phyloP scores from a whole-genome alignment of 805 yeast genomes.

The Hanseniaspora osmophila region DNA sequence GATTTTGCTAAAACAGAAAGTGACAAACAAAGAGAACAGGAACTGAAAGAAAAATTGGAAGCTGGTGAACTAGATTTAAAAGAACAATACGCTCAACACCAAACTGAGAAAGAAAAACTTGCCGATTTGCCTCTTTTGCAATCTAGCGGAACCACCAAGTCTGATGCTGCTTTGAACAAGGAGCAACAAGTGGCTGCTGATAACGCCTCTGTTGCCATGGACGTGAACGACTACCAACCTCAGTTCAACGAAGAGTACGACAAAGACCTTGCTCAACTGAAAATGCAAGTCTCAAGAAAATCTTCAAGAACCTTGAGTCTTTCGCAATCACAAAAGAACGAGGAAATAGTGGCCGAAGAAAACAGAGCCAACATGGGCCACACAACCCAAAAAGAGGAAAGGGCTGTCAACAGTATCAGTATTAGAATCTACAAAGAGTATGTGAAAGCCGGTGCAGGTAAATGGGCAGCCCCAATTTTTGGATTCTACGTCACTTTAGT shows the following conservation, averaged over 20 bases:
- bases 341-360: background rate
- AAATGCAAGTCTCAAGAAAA: slow-evolving; percentile 11
- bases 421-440: slow-evolving; percentile 21
- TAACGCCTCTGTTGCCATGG: slow-evolving; percentile 1
- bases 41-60: slow-evolving; percentile 16
- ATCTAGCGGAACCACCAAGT: too few relatives aligned
- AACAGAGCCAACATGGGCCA: slow-evolving; percentile 13
- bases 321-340: too few relatives aligned
- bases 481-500: slow-evolving; percentile 3
- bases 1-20: slow-evolving; percentile 23
- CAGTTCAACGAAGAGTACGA: background rate
- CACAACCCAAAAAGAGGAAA: slow-evolving; percentile 2
- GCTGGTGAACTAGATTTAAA: slow-evolving; percentile 13
- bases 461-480: slow-evolving; percentile 2
- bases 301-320: slow-evolving; percentile 2
- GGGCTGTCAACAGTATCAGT: slow-evolving; percentile 16
- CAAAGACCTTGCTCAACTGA: slow-evolving; percentile 10
- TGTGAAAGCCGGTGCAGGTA: slow-evolving; percentile 21
- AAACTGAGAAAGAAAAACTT: background rate
- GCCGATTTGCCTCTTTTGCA: too few relatives aligned
- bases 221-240: slow-evolving; percentile 6
- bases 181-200: background rate
- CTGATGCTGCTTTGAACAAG: slow-evolving; percentile 6
- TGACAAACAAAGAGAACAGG: slow-evolving; percentile 17
- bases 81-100: slow-evolving; percentile 11